Percentiles rank a stretch among this genome's conserved stretches.
Conservation (phyloP, 352 stramenopile species). For the Phytophthora multivora region DNA sequence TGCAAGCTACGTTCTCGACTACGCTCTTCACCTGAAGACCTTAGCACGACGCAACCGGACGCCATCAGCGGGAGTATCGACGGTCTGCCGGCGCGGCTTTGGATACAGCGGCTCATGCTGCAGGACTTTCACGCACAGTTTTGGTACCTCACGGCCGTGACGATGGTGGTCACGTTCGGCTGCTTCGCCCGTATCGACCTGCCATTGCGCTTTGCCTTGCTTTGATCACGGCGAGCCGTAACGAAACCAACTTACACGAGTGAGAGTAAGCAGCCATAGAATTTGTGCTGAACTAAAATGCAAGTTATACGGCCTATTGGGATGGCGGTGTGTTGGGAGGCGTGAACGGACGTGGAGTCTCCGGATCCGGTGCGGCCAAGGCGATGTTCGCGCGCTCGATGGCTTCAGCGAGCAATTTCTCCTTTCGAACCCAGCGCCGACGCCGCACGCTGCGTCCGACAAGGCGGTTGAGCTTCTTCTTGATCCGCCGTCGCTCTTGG, state of each 20-base stretch:
- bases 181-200: conserved; percentile 82
- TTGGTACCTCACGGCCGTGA: conserved; percentile 86
- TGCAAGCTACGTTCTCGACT: conserved; percentile 77
- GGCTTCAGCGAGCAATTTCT: conserved; percentile 63
- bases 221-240: conserved; percentile 34
- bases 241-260: conserved; percentile 13
- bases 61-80: conserved; percentile 51
- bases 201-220: conserved; percentile 72
- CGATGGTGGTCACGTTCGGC: conserved; percentile 83
- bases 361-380: conserved; percentile 24
- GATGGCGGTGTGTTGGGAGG: conserved; percentile 7
- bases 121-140: conserved; percentile 88
- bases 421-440: conserved; percentile 79
- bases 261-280: conserved; percentile 20
- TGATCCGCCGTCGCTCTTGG: conserved; percentile 68
- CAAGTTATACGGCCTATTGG: conserved; percentile 30
- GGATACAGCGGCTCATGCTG: conserved; percentile 88
- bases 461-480: conserved; percentile 86
- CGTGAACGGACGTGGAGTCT: conserved; percentile 3
- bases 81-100: conserved; percentile 70
- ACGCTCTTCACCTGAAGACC: conserved; percentile 37
- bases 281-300: conserved; percentile 29
- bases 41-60: conserved; percentile 16
- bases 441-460: conserved; percentile 80
- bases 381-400: conserved; percentile 38